Evolutionary conservation across 768 basidiomycete genomes (phyloP), one percentile per base, ranked within the genome.

Genomic region (Boletellus ananiceps): DNA sequence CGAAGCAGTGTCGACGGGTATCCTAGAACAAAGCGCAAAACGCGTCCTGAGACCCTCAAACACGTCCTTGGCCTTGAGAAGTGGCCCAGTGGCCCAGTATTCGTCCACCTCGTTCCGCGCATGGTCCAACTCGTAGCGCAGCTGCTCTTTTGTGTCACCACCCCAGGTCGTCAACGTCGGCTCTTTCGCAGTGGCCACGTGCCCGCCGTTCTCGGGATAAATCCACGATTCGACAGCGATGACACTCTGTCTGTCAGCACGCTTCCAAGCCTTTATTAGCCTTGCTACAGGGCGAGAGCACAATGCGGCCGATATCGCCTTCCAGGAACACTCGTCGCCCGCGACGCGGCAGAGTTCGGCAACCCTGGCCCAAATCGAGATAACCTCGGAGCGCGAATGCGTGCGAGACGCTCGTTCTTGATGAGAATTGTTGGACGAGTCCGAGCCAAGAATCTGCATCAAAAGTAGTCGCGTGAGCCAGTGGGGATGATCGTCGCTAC

Each of bases 291-390:
- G 84, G 23, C 82, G 72, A 14, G 84, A 83, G 52, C 84, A 87
- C 14, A 92, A 63, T 7, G 84, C 90, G 12, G 76, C 72, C n/a
- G 66, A 67, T 44, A 92, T 84, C 2, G 88, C 88, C 36, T 72
- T 76, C 86, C 86, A 93, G 13, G 87, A 81, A 51, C 83, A 86
- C 59, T 87, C 86, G 56, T 93, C 89, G 0, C 90, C 90, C 2
- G 73, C 71, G n/a, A 71, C 60, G 8, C 89, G 75, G 52, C 86
- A 86, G 23, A 84, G 64, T 59, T 93, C 90, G 1, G 82, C 90
- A 2, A 91, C 73, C 36, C 76, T 74, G 9, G 78, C 78, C 90
- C 90, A 93, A 0, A 78, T 74, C 0, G 80, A 76, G 37, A 93
- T 81, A 8, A 87, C 75, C 51, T 86, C 86, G 4, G 84, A 84